Evolutionary conservation across 257 asterid species (phyloP).

Genomic region (Thymus mandschuricus): DNA sequence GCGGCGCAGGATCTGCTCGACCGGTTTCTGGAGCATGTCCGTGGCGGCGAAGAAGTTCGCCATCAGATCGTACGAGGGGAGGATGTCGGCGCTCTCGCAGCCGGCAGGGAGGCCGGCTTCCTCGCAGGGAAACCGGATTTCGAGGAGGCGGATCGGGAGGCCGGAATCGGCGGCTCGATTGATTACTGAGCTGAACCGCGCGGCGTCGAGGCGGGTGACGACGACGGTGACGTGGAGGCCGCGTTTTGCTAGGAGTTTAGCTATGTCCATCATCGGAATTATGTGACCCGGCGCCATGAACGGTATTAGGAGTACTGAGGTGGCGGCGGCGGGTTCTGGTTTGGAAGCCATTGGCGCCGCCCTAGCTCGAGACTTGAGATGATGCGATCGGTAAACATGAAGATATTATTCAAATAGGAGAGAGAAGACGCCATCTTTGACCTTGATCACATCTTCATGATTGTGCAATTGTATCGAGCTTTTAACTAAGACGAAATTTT

Average conservation of each 20-base stretch:
- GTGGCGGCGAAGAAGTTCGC: background rate
- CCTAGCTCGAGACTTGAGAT: too few species aligned
- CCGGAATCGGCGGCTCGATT: background rate
- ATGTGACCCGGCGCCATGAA: conserved; percentile 10
- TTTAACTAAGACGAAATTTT: too few species aligned
- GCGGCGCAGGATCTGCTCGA: background rate
- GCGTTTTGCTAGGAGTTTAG: conserved; percentile 1
- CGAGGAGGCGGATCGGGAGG: background rate
- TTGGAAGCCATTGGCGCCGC: background rate
- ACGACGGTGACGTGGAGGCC: conserved; percentile 3
- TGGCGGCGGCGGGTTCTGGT: background rate
- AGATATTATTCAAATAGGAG: too few species aligned
- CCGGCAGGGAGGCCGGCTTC: conserved; percentile 4
- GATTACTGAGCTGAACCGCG: background rate
- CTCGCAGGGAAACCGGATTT: background rate
- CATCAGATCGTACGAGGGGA: background rate
- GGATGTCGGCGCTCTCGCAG: conserved; percentile 1
- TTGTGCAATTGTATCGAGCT: too few species aligned
- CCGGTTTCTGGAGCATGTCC: background rate
- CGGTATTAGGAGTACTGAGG: background rate
- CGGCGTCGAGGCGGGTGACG: conserved; percentile 2
- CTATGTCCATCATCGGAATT: conserved; percentile 18
- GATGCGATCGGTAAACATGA: too few species aligned
- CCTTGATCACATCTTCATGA: too few species aligned
- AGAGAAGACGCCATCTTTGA: too few species aligned